Conservation (phyloP, 306 rosid species). For the Calophaca sinica region DNA sequence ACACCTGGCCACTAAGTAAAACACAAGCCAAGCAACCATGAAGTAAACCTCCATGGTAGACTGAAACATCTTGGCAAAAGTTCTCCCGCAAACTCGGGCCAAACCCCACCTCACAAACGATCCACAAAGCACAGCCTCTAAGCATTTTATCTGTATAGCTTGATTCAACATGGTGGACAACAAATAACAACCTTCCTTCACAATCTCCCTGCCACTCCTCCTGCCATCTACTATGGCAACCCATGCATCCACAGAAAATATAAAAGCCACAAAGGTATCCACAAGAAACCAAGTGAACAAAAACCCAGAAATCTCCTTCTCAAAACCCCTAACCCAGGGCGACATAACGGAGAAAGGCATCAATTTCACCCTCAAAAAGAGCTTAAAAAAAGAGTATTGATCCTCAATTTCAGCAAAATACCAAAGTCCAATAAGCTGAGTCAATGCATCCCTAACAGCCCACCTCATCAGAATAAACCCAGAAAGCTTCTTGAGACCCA, state of each 20-base stretch:
- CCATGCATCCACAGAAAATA: constrained; percentile 95
- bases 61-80: constrained; percentile 77
- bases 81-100: constrained; percentile 59
- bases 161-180: constrained; percentile 76
- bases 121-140: constrained; percentile 83
- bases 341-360: constrained; percentile 96
- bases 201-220: constrained; percentile 88
- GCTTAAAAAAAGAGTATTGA: constrained; percentile 95
- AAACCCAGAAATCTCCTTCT: constrained; percentile 84
- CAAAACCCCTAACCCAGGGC: constrained; percentile 88
- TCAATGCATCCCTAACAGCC: constrained; percentile 98
- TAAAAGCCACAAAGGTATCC: constrained; percentile 76
- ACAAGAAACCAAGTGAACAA: constrained; percentile 77
- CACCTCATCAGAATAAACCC: constrained; percentile 93
- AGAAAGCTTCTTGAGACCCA: constrained; percentile 91
- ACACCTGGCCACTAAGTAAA: constrained; percentile 76
- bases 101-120: constrained; percentile 71
- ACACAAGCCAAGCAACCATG: constrained; percentile 88
- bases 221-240: constrained; percentile 88
- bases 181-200: constrained; percentile 90
- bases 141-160: constrained; percentile 76
- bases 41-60: constrained; percentile 91
- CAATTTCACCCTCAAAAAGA: constrained; percentile 88
- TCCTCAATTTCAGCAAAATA: constrained; percentile 95
- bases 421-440: constrained; percentile 96